Evolutionary conservation across 2,329 filamentous ascomycete genomes (phyloP), one percentile per base, ranked within the genome.

Genomic region (Pyrenochaeta sp.): DNA sequence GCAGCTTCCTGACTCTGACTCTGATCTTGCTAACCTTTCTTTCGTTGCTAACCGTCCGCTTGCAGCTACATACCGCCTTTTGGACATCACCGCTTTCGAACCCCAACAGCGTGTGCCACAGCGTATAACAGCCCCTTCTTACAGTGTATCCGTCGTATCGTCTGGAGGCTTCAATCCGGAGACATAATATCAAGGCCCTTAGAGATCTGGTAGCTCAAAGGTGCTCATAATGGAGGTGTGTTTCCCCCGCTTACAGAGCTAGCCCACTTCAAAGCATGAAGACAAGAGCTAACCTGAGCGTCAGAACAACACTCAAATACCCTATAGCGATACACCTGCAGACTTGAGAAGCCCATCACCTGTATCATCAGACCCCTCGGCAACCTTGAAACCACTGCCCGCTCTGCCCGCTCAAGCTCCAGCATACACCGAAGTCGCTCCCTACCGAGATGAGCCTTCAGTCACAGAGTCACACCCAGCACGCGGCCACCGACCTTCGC

Each of bases 1-100:
- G 40, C 27, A 48, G 35, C 31, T 49, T 56, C 36, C 35, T 43
- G 36, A 41, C 47, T 32, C 42, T 33, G 45, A 32, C 49, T 39
- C n/a, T 53, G 45, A 45, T 48, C 36, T 44, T 56, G 45, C 49
- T 45, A 48, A 48, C 36, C 29, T 56, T 39, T 36, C 30, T 52
- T 36, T 31, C 37, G 35, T 33, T 53, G 44, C 29, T 56, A 41
- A 45, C 31, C 37, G 29, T 45, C 27, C 44, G 21, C 45, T 36
- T 49, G 23, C 31, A 39, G 40, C 49, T 49, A 39, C 36, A 44
- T 46, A 36, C 45, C 21, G 32, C 31, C 21, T 48, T 49, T 48
- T 15, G 18, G 23, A 31, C 43, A 33, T 33, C 33, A 39, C 35
- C 17, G 15, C 17, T 11, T 37, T 37, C n/a, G 20, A 6, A 11